Base-by-base conservation (phyloP, 2,329 filamentous ascomycete species). In the Botrytis hyacinthi region DNA sequence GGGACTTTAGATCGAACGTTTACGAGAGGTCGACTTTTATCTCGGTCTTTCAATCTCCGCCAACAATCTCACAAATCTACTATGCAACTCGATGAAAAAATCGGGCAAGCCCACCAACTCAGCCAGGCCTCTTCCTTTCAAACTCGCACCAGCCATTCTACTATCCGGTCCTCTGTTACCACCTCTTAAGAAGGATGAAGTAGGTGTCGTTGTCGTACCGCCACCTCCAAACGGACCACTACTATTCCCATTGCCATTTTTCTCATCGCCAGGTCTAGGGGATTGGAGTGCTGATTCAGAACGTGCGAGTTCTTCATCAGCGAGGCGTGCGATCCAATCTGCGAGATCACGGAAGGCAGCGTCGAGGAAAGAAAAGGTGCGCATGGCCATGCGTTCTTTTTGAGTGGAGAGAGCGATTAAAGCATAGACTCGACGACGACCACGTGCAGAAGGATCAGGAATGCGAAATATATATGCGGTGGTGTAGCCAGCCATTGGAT, bases 381-480 rank as follows among this genome's bases (percentile, higher is more conserved):
- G 90, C 87, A 92, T 90, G 62, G 89, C 89, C 22, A 89, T 82
- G 22, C 88, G 86, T 81, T 92, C 89, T 70, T 88, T 87, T 80
- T 91, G 88, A 18, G 89, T 91, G 80, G 86, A 90, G 65, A 92
- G 85, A 2, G 89, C 89, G 74, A 92, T 81, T 74, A 92, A 89
- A 18, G 90, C 90, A 78, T 92, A 92, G 20, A 91, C 88, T n/a
- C 90, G 87, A 81, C 90, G 90, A 77, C 91, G 88, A 7, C 90
- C 90, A 20, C 90, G 88, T 22, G 90, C 90, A 76, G 91, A 89
- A 51, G 91, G 84, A 79, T 92, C 90, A 10, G 90, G 88, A 60
- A 92, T 90, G 40, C 90, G 89, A 79, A 92, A 92, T 76, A 92
- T 90, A 81, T 91, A 92, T 22, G 90, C 90, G 0, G 90, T 92